Evolutionary conservation across 1,139 yeast genomes (phyloP).

Genomic region (Hemisphaericaspora xylanilytica): DNA sequence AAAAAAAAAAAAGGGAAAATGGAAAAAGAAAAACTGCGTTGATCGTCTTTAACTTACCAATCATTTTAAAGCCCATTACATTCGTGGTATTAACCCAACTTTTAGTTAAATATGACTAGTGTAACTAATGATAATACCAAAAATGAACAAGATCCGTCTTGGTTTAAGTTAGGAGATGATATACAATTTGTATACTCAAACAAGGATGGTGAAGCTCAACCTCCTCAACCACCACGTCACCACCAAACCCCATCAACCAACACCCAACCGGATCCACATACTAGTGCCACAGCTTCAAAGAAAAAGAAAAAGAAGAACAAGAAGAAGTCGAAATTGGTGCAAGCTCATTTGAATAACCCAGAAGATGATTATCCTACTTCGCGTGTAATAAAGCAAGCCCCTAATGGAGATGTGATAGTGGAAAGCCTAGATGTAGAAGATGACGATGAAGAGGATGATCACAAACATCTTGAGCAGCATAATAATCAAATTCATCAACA

Average conservation of each 20-base stretch:
- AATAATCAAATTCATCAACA: slow-evolving; percentile 9
- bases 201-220: slow-evolving; percentile 4
- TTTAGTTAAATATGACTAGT: slow-evolving; percentile 1
- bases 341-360: slow-evolving; percentile 53
- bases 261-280: slow-evolving; percentile 5
- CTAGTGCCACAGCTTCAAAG: slow-evolving; percentile 14
- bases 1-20: too few relatives aligned
- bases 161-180: slow-evolving; percentile 44
- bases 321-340: slow-evolving; percentile 27
- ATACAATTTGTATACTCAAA: slow-evolving; percentile 55
- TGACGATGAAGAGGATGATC: slow-evolving; percentile 14
- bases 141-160: slow-evolving; percentile 9
- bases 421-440: slow-evolving; percentile 42
- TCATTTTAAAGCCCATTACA: too few relatives aligned
- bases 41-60: not conserved
- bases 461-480: slow-evolving; percentile 7
- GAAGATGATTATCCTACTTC: slow-evolving; percentile 69
- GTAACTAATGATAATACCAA: slow-evolving; percentile 5
- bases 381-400: slow-evolving; percentile 66
- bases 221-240: not conserved
- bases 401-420: slow-evolving; percentile 74
- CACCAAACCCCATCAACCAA: not conserved
- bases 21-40: too few relatives aligned
- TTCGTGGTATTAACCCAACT: not conserved
- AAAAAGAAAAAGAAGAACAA: slow-evolving; percentile 38